Evolutionary conservation across 192 early-diverging fungal species (phyloP), one percentile per base, ranked within the genome.

Genomic region (Chytriomyces hyalinus): DNA sequence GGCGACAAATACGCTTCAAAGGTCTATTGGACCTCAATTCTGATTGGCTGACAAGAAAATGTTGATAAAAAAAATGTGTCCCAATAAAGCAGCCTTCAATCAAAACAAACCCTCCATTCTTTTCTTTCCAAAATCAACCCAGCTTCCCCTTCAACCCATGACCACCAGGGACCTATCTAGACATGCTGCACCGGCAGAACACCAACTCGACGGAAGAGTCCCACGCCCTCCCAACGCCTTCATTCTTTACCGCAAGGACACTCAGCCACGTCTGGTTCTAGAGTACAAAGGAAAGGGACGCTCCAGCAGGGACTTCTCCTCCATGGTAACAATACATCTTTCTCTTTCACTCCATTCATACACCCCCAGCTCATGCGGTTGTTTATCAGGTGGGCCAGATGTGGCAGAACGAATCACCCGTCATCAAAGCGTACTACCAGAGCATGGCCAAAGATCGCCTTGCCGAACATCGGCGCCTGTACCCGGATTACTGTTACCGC

Each of bases 191-290:
- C 3, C 57, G 1, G 57, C 1, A 17, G 36, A 36, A 36, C 36
- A 36, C 3, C 57, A 17, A 17, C 2, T 5, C 2, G 17, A 17
- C 57, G 57, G 17, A 5, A 17, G 17, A 5, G 24, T 43, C 17
- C 20, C 24, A 6, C 72, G 72, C 15, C 72, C 72, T 5, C 72
- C 72, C 8, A 73, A 73, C 26, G 72, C 72, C 5, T 73, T 73
- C 72, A 73, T 73, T 20, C 61, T 73, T 3, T 73, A 63, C n/a
- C n/a, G 72, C 15, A 63, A 61, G 26, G 60, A 63, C 13, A 36
- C 36, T 1, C 72, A 73, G 45, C 72, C 72, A 3, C 22, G 17
- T 6, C 36, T 73, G 2, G 72, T 73, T 8, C 60, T 43, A 4
- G 53, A 17, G 13, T 13, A 73, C 61, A 62, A 59, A 5, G 72